Evolutionary conservation across 2,329 filamentous ascomycete species (phyloP).

Genomic region (Coniochaeta hoffmannii): DNA sequence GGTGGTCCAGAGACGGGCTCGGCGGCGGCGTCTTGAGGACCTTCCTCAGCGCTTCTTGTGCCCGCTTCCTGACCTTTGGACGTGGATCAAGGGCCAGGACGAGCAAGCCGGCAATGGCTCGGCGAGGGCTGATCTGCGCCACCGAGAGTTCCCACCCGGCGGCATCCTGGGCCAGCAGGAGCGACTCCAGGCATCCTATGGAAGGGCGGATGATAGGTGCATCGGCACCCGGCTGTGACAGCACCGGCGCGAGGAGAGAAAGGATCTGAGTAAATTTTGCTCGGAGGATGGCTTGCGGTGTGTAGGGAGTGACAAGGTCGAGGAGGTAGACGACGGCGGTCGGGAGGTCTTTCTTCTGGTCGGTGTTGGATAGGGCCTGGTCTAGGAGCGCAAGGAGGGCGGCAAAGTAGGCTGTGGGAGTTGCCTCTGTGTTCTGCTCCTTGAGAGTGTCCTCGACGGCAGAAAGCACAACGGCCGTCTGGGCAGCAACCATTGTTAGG

Average conservation of each 20-base stretch:
- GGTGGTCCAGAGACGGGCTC: slow-evolving; percentile 87
- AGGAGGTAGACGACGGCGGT: slow-evolving; percentile 90
- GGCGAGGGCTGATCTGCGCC: slow-evolving; percentile 74
- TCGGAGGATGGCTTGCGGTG: slow-evolving; percentile 79
- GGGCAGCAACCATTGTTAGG: slow-evolving; percentile 8
- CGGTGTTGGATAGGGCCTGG: slow-evolving; percentile 62
- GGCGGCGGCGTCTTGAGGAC: slow-evolving; percentile 81
- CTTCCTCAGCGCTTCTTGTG: slow-evolving; percentile 79
- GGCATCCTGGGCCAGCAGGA: slow-evolving; percentile 82
- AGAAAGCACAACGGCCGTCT: slow-evolving; percentile 80
- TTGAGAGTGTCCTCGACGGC: slow-evolving; percentile 90
- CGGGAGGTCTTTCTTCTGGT: slow-evolving; percentile 73
- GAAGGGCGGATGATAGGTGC: slow-evolving; percentile 79
- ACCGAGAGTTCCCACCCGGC: slow-evolving; percentile 81
- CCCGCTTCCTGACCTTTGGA: slow-evolving; percentile 89
- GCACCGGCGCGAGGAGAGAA: slow-evolving; percentile 72
- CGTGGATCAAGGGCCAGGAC: slow-evolving; percentile 78
- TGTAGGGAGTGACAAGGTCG: slow-evolving; percentile 80
- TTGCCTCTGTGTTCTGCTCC: slow-evolving; percentile 76
- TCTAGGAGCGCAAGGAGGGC: slow-evolving; percentile 84
- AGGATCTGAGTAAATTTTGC: slow-evolving; percentile 95
- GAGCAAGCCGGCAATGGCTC: slow-evolving; percentile 80
- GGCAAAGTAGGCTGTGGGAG: slow-evolving; percentile 89
- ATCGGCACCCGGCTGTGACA: slow-evolving; percentile 75
- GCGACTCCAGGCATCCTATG: slow-evolving; percentile 88